Evolutionary conservation across 495 filamentous ascomycete genomes (phyloP).

Genomic region (Halenospora varia): DNA sequence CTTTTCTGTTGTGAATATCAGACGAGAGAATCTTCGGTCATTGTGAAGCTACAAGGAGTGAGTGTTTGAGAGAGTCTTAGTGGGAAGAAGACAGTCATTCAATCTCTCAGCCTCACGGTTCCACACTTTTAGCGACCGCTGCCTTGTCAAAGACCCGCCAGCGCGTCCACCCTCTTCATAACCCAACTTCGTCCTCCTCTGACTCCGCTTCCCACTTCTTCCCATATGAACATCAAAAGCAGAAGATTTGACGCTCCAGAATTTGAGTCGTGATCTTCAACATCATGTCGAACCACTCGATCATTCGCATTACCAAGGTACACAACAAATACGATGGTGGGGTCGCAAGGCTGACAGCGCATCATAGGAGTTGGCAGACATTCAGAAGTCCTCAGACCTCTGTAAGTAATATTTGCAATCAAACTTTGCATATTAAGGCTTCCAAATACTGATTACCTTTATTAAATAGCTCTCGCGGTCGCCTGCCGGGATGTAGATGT

Average conservation of each 20-base stretch:
- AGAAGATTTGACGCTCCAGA: too few species aligned
- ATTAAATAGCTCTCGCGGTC: slow-evolving; percentile 68
- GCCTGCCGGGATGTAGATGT: slow-evolving; percentile 83
- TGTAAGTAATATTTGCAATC: slow-evolving; percentile 50
- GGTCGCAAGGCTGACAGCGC: slow-evolving; percentile 35
- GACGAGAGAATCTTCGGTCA: too few species aligned
- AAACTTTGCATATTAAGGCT: too few species aligned
- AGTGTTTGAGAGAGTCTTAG: too few species aligned
- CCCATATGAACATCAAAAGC: background rate
- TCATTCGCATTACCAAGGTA: slow-evolving; percentile 82
- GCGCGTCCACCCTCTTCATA: background rate
- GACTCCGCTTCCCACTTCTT: background rate
- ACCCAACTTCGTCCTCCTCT: background rate
- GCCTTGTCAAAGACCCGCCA: slow-evolving; percentile 4
- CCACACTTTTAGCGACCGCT: background rate
- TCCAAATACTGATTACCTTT: background rate
- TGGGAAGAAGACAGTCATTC: too few species aligned
- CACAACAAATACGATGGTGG: slow-evolving; percentile 10
- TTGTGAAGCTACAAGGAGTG: too few species aligned
- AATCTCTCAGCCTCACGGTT: background rate
- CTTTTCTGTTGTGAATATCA: too few species aligned
- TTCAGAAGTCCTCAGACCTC: slow-evolving; percentile 75
- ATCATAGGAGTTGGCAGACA: slow-evolving; percentile 72
- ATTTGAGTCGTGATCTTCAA: slow-evolving; percentile 4
- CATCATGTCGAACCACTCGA: slow-evolving; percentile 75